Base-by-base conservation (phyloP, 2,329 filamentous ascomycete species). In the Penicillium freii region DNA sequence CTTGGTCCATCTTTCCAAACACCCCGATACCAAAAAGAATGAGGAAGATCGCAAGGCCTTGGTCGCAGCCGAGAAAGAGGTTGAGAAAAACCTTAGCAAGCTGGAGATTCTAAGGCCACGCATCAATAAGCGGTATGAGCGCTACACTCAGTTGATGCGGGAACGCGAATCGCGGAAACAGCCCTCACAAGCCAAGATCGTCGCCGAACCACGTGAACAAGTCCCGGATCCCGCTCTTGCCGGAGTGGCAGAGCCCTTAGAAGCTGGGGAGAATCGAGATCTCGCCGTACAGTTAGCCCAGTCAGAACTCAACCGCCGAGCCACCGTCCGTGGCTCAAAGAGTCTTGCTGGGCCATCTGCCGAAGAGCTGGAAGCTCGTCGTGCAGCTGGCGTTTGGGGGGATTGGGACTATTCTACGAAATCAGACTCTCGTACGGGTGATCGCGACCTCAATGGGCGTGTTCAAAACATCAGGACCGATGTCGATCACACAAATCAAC, bases 61-160 rank as follows among this genome's bases (percentile, higher is more conserved):
- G 46, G 76, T 79, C 46, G 77, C 78, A 40, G 87, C 85, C 9
- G 84, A 84, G 45, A 84, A 81, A 52, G 82, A 86, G 2, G 83
- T 93, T 25, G 80, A 82, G 42, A 75, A 77, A 11, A 87, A 91
- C 19, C 74, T 96, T 15, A 79, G 82, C 59, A 84, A 87, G 61
- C 80, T 99, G 31, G 92, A 97, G 73, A 76, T 81, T 9, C 81
- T 97, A 56, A 94, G 92, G 68, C 91, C 91, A 0, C 82, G 87
- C 19, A 89, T 99, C 53, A 85, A 88, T 45, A 82, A 81, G 60
- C 83, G 87, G 15, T 87, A 90, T 69, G 81, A 87, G n/a, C 81
- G 83, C 54, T 93, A 90, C 83, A 72, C 81, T 57, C 81, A 84
- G 55, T 77, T 82, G 19, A 67, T 78, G 60, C 72, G 70, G 21